phyloP scores from a whole-genome alignment of 768 basidiomycete species.

The Tephrocybe sp. region DNA sequence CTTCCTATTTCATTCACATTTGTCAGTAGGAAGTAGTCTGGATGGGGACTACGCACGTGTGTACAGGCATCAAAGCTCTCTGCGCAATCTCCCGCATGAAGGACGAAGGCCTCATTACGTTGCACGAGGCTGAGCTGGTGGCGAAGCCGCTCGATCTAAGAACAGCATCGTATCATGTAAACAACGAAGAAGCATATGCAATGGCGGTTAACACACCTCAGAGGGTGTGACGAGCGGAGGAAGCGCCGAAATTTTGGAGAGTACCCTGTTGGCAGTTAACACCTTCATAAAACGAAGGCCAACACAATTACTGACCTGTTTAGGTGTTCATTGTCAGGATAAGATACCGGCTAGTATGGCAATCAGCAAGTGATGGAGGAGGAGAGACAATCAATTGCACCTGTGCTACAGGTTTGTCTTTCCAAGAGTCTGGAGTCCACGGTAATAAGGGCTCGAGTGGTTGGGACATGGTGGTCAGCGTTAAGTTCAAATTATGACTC shows the following conservation, averaged over 20 bases:
- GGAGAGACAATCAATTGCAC: constrained; percentile 28
- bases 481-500: not conserved
- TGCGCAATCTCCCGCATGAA: constrained; percentile 98
- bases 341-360: constrained; percentile 56
- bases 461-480: not conserved
- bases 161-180: constrained; percentile 9
- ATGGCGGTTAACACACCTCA: constrained; percentile 57
- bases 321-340: constrained; percentile 63
- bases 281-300: not conserved
- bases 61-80: constrained; percentile 93
- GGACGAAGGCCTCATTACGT: constrained; percentile 83
- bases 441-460: not conserved
- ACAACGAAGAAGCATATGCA: not conserved
- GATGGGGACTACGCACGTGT: constrained; percentile 46
- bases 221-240: constrained; percentile 92
- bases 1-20: constrained; percentile 48
- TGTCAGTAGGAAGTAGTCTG: constrained; percentile 7
- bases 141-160: constrained; percentile 80
- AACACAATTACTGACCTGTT: constrained; percentile 39
- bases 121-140: constrained; percentile 80
- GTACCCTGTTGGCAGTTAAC: constrained; percentile 45
- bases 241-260: constrained; percentile 71
- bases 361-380: not conserved
- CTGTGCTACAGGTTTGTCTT: constrained; percentile 72
- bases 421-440: constrained; percentile 85